Base-by-base conservation (phyloP, 495 filamentous ascomycete species). In the Aspergillus avenaceus region DNA sequence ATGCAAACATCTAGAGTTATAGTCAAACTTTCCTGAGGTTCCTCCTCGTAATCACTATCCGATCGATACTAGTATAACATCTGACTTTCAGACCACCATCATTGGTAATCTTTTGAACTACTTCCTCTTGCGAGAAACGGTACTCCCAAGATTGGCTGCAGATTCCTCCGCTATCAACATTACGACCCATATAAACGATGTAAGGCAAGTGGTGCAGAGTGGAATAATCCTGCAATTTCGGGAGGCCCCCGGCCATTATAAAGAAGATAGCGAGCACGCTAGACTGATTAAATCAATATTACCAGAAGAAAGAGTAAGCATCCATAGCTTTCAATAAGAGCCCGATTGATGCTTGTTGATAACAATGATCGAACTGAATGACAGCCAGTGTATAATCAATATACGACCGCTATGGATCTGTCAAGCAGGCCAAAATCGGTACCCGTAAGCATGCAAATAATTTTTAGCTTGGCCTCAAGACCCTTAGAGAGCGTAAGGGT, bases 401-500 rank as follows among this genome's bases (percentile, higher is more conserved):
- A 53, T 36, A 51, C 25, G 40, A 22, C 36, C 49, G 31, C 34
- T 37, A 24, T 27, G 41, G 32, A 34, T 29, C 45, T 34, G 49
- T 32, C 51, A 45, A 59, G 37, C 22, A 32, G 49, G 46, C 46
- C 52, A 52, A 42, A 55, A 54, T 49, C 46, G 26, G 47, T 22
- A 48, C 48, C 19, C 49, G 32, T 49, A 56, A 61, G 46, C 47
- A 49, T 53, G 21, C 48, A 25, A 47, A 48, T 47, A 64, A 60
- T 64, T 63, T 43, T 58, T 55, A 46, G 45, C 32, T 48, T 36
- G 38, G 37, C 32, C 43, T 22, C 12, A 41, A n/a, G 27, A 42
- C 52, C 54, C 59, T 53, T 68, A 98, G 50, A 98, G 79, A 55
- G 93, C 93, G 64, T 89, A 98, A 26, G 93, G 93, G 76, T 98